A percentile compares a stretch with the other conserved stretches of the same genome.
These are phyloP conservation scores for Neurospora sp. DNA, from an alignment of 495 filamentous ascomycete genomes.

Conservation along the genomic window DNA sequence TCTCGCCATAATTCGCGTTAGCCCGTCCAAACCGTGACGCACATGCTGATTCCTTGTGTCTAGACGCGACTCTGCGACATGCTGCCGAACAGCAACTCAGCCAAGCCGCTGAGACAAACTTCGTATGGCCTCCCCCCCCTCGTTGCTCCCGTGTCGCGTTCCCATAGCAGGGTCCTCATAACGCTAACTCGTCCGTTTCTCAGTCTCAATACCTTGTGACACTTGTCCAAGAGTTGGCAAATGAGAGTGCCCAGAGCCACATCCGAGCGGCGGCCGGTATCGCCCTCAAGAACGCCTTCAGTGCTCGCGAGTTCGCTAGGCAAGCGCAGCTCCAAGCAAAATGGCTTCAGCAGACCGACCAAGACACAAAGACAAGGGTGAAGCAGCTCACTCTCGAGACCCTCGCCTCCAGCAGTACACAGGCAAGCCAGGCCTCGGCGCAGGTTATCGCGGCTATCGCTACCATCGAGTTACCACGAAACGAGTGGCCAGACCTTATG, in stretches of 20 bases:
- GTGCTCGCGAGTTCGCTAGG: conserved; percentile 76
- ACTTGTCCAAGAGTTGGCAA: conserved; percentile 84
- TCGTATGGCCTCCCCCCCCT: conserved; percentile 52
- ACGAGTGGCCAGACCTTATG: conserved; percentile 97
- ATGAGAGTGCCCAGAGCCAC: conserved; percentile 70
- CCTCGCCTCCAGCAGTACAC: conserved; percentile 59
- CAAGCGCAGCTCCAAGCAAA: conserved; percentile 79
- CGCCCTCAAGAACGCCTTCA: conserved; percentile 93
- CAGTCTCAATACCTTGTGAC: conserved; percentile 85
- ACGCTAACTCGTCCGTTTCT: conserved; percentile 7
- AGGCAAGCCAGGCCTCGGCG: conserved; percentile 80
- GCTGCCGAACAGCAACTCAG: conserved; percentile 88
- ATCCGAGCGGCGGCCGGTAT: conserved; percentile 91
- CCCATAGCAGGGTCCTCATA: conserved; percentile 4
- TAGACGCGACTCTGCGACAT: conserved; percentile 81
- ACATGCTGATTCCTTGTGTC: conserved; percentile 10
- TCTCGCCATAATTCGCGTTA: conserved; percentile 10
- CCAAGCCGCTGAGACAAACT: conserved; percentile 85
- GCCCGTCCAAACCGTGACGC: conserved; percentile 4
- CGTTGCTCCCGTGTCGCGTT: conserved; percentile 2
- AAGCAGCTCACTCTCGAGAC: conserved; percentile 84
- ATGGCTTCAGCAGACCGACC: conserved; percentile 76
- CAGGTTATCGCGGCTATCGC: conserved; percentile 94
- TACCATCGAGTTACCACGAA: conserved; percentile 81
- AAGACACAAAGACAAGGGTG: conserved; percentile 69